Evolutionary conservation across 73 alveolate genomes (phyloP), one percentile per base, ranked within the genome.

Genomic region (Symbiodinium pilosum): DNA sequence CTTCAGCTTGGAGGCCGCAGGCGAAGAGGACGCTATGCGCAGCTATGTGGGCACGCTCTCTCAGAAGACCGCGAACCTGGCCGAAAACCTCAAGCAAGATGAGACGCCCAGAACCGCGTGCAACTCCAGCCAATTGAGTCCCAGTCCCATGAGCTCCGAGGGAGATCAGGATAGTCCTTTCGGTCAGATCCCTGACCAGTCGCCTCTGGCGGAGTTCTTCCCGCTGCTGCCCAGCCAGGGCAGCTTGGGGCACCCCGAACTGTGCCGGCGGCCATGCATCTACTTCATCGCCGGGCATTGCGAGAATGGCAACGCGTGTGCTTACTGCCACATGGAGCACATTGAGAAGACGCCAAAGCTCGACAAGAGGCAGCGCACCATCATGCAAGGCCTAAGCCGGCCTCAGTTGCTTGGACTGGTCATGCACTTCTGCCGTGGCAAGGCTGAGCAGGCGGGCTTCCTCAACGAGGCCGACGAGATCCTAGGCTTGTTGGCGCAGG

Each of bases 271-370:
- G 40, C 94, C 94, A 16, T 86, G 94, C 94, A 86, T 86, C 94
- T 86, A 86, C 94, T 86, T 52, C 94, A 34, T 86, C 56, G 94
- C 94, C 2, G 94, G 94, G 38, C 94, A 86, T 34, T 86, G 94
- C 38, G 94, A 68, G 40, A 86, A 86, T 28, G 94, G 94, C 47
- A 52, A 47, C 54, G 44, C 41, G 40, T 86, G 94, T 83, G 40
- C 94, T 54, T 86, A 86, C 40, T 86, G 94, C 94, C 94, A 86
- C 42, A 44, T 86, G 21, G 42, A 44, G 12, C 94, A 86, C 83
- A 54, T 54, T 21, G 94, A 87, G 56, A 87, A 87, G 94, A 87
- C 85, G 1, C 94, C 94, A 26, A 87, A 87, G 85, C 84, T 87
- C 24, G 94, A 87, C 94, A 87, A 87, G 86, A 54, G 94, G 34